Conservation (phyloP, 208 protist genomes). For the Histomonas meleagridis region DNA sequence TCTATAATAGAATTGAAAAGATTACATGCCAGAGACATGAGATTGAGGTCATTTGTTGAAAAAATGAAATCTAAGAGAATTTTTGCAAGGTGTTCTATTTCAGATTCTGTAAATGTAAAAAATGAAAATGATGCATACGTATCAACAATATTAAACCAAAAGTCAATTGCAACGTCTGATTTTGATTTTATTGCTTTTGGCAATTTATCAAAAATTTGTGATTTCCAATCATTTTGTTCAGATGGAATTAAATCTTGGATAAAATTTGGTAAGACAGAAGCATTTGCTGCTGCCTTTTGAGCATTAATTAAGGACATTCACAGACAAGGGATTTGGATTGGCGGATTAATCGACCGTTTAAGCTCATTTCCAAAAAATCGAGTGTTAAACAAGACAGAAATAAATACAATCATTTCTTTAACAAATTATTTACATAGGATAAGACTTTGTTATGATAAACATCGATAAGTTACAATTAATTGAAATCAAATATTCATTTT, state of each 20-base stretch:
- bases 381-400: too few species aligned
- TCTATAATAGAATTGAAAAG: not conserved
- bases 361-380: too few species aligned
- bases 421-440: too few species aligned
- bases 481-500: too few species aligned
- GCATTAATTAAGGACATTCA: too few species aligned
- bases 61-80: not conserved
- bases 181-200: not conserved
- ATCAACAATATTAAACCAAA: not conserved
- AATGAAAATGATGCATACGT: not conserved
- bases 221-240: slow-evolving; percentile 7
- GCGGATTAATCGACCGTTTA: too few species aligned
- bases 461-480: too few species aligned
- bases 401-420: too few species aligned
- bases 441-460: too few species aligned
- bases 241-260: not conserved
- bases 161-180: not conserved
- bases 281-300: too few species aligned
- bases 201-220: not conserved
- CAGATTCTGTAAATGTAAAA: not conserved
- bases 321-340: too few species aligned
- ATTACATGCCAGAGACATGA: not conserved
- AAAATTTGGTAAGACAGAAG: not conserved
- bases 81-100: not conserved
- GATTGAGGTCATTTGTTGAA: not conserved